phyloP scores from a whole-genome alignment of 768 basidiomycete genomes.

The Terana coerulea region DNA sequence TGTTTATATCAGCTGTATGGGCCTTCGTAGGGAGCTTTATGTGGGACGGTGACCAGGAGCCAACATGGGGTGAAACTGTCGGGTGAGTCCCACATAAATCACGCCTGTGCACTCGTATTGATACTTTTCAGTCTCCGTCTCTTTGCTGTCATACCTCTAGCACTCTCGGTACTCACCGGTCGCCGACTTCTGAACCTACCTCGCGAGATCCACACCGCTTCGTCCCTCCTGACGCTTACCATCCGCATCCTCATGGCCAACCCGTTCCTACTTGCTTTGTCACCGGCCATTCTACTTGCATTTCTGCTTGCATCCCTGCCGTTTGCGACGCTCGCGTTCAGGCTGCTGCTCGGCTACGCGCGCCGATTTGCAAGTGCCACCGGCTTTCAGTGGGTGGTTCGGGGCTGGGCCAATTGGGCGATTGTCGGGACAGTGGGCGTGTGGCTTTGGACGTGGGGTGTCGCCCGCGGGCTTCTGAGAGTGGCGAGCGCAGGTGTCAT shows the following conservation, averaged over 20 bases:
- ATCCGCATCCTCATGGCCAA: slow-evolving; percentile 68
- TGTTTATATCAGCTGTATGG: slow-evolving; percentile 74
- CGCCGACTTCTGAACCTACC: slow-evolving; percentile 71
- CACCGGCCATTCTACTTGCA: slow-evolving; percentile 65
- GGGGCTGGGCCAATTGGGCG: slow-evolving; percentile 74
- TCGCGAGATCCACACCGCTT: slow-evolving; percentile 63
- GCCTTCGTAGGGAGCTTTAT: slow-evolving; percentile 80
- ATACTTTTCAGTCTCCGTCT: slow-evolving; percentile 55
- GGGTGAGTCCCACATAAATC: slow-evolving; percentile 48
- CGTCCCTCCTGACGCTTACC: slow-evolving; percentile 52
- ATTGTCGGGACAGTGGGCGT: slow-evolving; percentile 47
- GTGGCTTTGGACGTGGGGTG: slow-evolving; percentile 76
- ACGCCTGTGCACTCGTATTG: no score
- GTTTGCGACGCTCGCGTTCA: slow-evolving; percentile 74
- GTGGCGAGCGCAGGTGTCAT: slow-evolving; percentile 79
- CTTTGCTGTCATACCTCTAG: slow-evolving; percentile 73
- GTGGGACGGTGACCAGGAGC: slow-evolving; percentile 48
- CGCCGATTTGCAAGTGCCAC: no score
- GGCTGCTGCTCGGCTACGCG: slow-evolving; percentile 68
- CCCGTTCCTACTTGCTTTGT: slow-evolving; percentile 72
- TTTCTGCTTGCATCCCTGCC: slow-evolving; percentile 72
- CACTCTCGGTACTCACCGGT: slow-evolving; percentile 65
- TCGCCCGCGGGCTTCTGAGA: slow-evolving; percentile 74
- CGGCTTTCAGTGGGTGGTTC: slow-evolving; percentile 47
- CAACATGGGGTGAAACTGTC: slow-evolving; percentile 79